Base-by-base conservation (phyloP, 352 stramenopile genomes). In the Aphanomyces cochlioides region DNA sequence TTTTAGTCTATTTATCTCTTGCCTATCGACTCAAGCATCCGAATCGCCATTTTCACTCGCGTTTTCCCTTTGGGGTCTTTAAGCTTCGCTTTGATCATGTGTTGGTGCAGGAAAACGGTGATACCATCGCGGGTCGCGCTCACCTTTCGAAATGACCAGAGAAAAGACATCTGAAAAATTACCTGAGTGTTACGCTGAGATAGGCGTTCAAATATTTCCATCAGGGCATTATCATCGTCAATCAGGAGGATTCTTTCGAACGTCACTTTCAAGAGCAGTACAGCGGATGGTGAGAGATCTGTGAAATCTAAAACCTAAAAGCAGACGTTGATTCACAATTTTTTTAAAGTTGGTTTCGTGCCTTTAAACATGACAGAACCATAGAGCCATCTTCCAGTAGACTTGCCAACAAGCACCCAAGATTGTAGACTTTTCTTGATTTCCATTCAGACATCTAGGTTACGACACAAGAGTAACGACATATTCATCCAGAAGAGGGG, bases 281-380 rank as follows among this genome's bases (percentile, higher is more conserved):
- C 75, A 6, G 83, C 84, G 43, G 89, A 86, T 45, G 96, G 84
- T 13, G 87, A 76, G 34, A 98, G 76, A 39, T 94, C 80, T 19
- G 90, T 96, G 69, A 98, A 96, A 67, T 98, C 93, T 39, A 98
- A 86, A 53, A 96, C 84, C 75, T 98, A 98, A 50, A n/a, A 50
- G 37, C 97, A 75, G 13, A 87, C 87, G 34, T 87, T 95, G 54
- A 96, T 78, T 56, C 81, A 92, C 61, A 98, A 71, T 43, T 73
- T 84, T 36, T 80, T 66, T 74, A 73, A n/a, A 36, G 79, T 67
- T 19, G 50, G 67, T 13, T 78, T 74, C 10, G 53, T 65, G 57
- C 63, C 60, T 69, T 60, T 17, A 73, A 56, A 17, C 70, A 75
- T 41, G 74, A 79, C 56, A 73, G 79, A 34, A 82, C 75, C 64